Percentiles rank a stretch among this genome's conserved stretches.
These are phyloP conservation scores for Hirschioporus abietinus DNA, from an alignment of 768 basidiomycete species.

Conservation along the genomic window DNA sequence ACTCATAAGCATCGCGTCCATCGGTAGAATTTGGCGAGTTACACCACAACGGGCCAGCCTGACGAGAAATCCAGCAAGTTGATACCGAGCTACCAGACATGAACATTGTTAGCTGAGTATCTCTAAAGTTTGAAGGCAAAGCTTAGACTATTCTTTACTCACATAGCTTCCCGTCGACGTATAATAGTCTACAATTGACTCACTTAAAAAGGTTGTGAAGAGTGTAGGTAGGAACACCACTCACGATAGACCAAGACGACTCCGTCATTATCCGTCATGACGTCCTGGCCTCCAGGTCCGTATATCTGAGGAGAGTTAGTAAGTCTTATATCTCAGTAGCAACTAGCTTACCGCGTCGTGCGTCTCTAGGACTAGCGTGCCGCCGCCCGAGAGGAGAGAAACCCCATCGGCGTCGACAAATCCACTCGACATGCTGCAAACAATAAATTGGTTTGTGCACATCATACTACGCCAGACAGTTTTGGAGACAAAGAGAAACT, in stretches of 20 bases:
- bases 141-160: conserved; percentile 16
- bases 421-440: conserved; percentile 33
- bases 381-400: conserved; percentile 41
- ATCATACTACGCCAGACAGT: background rate
- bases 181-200: conserved; percentile 41
- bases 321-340: background rate
- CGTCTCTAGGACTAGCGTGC: conserved; percentile 42
- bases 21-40: background rate
- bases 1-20: no score
- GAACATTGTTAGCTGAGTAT: background rate
- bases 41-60: conserved; percentile 40
- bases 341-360: conserved; percentile 33
- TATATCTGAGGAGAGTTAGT: conserved; percentile 29
- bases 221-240: conserved; percentile 18
- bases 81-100: conserved; percentile 32
- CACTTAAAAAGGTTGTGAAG: background rate
- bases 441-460: background rate
- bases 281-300: conserved; percentile 53
- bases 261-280: conserved; percentile 40
- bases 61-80: conserved; percentile 43
- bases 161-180: conserved; percentile 41
- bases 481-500: conserved; percentile 11
- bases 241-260: conserved; percentile 45
- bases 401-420: conserved; percentile 45
- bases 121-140: background rate